Evolutionary conservation across 805 yeast genomes (phyloP), one percentile per base, ranked within the genome.

Genomic region (Candida tibetensis): DNA sequence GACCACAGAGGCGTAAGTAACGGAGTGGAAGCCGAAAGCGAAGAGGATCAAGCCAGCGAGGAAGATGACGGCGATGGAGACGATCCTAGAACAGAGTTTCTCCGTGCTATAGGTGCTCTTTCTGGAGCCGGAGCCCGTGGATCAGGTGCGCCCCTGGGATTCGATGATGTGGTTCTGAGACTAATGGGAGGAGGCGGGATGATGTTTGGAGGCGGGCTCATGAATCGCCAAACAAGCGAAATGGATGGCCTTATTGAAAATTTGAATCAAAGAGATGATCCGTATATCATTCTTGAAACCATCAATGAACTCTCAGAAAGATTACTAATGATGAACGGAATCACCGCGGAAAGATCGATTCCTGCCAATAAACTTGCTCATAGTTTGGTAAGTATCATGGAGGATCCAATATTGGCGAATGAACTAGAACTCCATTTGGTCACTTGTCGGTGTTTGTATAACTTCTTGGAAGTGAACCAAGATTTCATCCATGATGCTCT

Each of bases 401-500:
- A 69, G 12, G 80, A 78, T 43, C 82, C 86, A 0, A 30, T 50
- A 4, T 71, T 79, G 34, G 73, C 70, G 19, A 85, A 78, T 15
- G 83, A 84, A 45, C 63, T 86, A 34, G 96, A 91, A 53, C 55
- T 90, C n/a, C 91, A 85, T 52, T 62, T 91, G 30, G 82, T 85
- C 28, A 82, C 95, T 0, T 85, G 95, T 51, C 74, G 96, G 34
- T 85, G 95, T 53, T 64, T 90, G 13, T 84, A 85, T 57, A 90
- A 88, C 55, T 63, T 90, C 31, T 62, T 88, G 38, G 96, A 88
- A 53, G 82, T 84, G 8, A 74, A 82, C 47, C 78, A 79, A 12
- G 82, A 82, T 32, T 76, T 80, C 31, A 74, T 81, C 5, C 72
- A 74, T 36, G 75, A 72, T 25, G 81, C 87, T 3, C 81, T 87